phyloP scores from a whole-genome alignment of 805 yeast species.

The Candida maesae region DNA sequence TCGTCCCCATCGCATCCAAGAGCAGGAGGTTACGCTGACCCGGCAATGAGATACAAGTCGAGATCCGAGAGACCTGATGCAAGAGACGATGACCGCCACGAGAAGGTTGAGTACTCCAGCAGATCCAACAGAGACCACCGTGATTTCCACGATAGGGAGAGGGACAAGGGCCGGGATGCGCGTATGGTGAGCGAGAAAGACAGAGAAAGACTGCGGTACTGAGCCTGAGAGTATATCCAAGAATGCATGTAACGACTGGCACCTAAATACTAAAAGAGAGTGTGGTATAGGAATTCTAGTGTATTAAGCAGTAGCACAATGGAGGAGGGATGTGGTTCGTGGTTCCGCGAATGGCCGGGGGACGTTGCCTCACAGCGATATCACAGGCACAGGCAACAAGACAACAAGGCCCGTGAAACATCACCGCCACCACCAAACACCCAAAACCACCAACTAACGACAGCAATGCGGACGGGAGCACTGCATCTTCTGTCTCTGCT shows the following conservation, averaged over 20 bases:
- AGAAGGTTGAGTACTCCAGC: constrained; percentile 23
- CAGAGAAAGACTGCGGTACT: constrained; percentile 14
- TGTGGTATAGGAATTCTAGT: too few relatives aligned
- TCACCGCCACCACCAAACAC: neutral
- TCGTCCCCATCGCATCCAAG: too few relatives aligned
- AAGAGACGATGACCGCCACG: constrained; percentile 13
- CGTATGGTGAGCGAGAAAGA: constrained; percentile 21
- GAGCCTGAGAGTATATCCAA: neutral
- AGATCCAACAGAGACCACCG: constrained; percentile 23
- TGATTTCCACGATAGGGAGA: constrained; percentile 23
- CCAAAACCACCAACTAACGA: too few relatives aligned
- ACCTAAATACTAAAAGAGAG: too few relatives aligned
- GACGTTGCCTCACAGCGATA: too few relatives aligned
- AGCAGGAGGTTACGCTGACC: neutral
- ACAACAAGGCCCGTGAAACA: too few relatives aligned
- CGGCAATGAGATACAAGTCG: constrained; percentile 7
- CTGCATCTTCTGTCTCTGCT: constrained; percentile 1
- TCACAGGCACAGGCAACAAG: too few relatives aligned
- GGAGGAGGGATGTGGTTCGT: too few relatives aligned
- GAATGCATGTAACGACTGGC: too few relatives aligned
- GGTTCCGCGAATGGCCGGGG: too few relatives aligned
- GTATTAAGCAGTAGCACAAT: too few relatives aligned
- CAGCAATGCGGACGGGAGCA: too few relatives aligned
- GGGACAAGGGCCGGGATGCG: constrained; percentile 24
- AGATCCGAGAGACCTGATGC: constrained; percentile 9